phyloP scores from a whole-genome alignment of 495 filamentous ascomycete genomes.

The Acidiella bohemica region DNA sequence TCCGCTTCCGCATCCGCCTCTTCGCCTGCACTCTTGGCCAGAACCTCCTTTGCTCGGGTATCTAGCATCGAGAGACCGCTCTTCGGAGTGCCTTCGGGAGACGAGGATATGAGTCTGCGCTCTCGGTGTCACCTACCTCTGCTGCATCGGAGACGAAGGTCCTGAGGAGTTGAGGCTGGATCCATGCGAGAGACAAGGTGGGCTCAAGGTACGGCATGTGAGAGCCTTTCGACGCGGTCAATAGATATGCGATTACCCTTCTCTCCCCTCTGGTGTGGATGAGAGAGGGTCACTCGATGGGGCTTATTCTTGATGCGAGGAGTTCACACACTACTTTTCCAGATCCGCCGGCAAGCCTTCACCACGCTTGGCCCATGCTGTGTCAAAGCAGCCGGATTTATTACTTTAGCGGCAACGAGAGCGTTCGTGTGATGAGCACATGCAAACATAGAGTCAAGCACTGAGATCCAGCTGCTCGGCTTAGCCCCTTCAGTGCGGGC shows the following conservation, averaged over 20 bases:
- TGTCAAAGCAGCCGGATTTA: constrained; percentile 55
- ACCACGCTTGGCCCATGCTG: constrained; percentile 32
- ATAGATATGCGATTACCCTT: constrained; percentile 98
- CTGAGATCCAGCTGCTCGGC: constrained; percentile 47
- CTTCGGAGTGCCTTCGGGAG: constrained; percentile 22
- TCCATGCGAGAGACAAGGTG: constrained; percentile 25
- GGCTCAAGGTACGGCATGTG: constrained; percentile 26
- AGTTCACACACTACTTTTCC: constrained; percentile 38
- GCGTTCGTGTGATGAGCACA: constrained; percentile 84
- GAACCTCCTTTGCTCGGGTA: constrained; percentile 16
- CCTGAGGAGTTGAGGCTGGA: constrained; percentile 31
- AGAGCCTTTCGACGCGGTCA: constrained; percentile 64
- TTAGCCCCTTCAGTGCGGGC: constrained; percentile 34
- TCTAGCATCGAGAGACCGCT: constrained; percentile 36
- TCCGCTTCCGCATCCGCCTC: constrained; percentile 29
- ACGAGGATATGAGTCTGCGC: constrained; percentile 82
- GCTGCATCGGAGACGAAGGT: constrained; percentile 23
- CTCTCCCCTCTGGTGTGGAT: neutral
- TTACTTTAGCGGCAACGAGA: constrained; percentile 8
- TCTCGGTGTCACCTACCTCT: constrained; percentile 34
- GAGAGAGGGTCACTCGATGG: constrained; percentile 85
- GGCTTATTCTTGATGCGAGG: constrained; percentile 99
- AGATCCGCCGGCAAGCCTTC: constrained; percentile 42
- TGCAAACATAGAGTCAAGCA: constrained; percentile 98
- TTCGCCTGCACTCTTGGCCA: constrained; percentile 32